These are phyloP conservation scores for Chlorella vulgaris DNA, from an alignment of 139 green algal genomes.

Conservation along the genomic window DNA sequence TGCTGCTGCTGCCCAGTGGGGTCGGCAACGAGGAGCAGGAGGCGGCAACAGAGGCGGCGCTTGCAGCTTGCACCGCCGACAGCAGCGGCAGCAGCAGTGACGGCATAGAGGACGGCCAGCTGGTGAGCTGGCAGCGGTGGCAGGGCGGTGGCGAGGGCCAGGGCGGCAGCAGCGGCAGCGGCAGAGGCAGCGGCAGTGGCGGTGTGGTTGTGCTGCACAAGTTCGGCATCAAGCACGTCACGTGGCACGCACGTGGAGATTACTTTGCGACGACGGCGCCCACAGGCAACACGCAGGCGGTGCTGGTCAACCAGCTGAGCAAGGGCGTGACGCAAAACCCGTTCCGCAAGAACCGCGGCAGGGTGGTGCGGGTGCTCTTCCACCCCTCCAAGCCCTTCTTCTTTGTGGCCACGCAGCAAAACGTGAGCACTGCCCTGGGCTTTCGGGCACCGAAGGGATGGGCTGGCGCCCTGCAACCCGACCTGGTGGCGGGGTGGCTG, in stretches of 20 bases:
- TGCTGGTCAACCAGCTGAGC: slow-evolving; percentile 96
- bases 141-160: slow-evolving; percentile 6
- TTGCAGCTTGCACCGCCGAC: slow-evolving; percentile 18
- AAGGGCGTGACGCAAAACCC: slow-evolving; percentile 84
- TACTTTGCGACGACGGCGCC: slow-evolving; percentile 90
- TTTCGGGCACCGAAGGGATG: too few species aligned
- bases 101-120: slow-evolving; percentile 21
- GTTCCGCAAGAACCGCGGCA: slow-evolving; percentile 92
- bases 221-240: slow-evolving; percentile 61
- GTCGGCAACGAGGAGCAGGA: slow-evolving; percentile 26
- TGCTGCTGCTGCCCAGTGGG: slow-evolving; percentile 67
- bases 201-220: slow-evolving; percentile 49
- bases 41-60: slow-evolving; percentile 16
- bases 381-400: slow-evolving; percentile 95
- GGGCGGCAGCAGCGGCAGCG: slow-evolving; percentile 21
- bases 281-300: slow-evolving; percentile 80
- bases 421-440: slow-evolving; percentile 48
- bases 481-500: too few species aligned
- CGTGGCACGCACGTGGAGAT: slow-evolving; percentile 92
- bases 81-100: slow-evolving; percentile 7
- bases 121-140: slow-evolving; percentile 30
- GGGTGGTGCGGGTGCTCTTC: slow-evolving; percentile 83
- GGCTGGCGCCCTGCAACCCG: too few species aligned
- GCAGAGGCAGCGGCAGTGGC: slow-evolving; percentile 23
- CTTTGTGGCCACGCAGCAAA: slow-evolving; percentile 92